These are phyloP conservation scores for Orbilia ellipsospora DNA, from an alignment of 2,329 filamentous ascomycete genomes.

Conservation along the genomic window DNA sequence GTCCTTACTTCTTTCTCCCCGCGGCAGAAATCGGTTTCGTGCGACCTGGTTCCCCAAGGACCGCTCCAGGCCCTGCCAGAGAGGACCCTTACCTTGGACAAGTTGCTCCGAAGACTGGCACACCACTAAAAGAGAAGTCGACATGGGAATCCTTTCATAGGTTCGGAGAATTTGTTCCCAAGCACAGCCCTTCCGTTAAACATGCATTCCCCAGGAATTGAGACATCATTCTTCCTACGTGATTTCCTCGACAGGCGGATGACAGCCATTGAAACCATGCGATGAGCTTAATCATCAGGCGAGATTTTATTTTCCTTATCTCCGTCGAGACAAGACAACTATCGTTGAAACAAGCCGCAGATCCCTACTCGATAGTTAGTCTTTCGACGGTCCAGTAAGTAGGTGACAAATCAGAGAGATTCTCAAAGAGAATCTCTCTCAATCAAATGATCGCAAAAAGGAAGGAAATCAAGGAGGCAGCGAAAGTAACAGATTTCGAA, in stretches of 20 bases:
- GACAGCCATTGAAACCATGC: constrained; percentile 9
- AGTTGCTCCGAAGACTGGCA: constrained; percentile 23
- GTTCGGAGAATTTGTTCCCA: constrained; percentile 53
- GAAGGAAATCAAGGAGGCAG: not conserved
- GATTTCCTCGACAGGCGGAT: not conserved
- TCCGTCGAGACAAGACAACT: constrained; percentile 14
- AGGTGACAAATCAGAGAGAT: constrained; percentile 37
- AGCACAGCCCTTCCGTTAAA: constrained; percentile 54
- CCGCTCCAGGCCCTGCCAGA: constrained; percentile 34
- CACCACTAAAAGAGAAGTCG: constrained; percentile 6
- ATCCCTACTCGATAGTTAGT: constrained; percentile 17
- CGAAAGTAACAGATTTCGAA: not conserved
- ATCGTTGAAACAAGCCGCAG: constrained; percentile 13
- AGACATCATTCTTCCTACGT: constrained; percentile 20
- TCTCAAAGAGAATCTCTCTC: not conserved
- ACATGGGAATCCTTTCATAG: constrained; percentile 33
- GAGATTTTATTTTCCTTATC: constrained; percentile 21
- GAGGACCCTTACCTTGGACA: constrained; percentile 25
- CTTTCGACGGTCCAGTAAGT: constrained; percentile 11
- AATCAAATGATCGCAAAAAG: constrained; percentile 3
- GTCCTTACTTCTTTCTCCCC: constrained; percentile 4
- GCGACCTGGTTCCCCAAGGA: constrained; percentile 23
- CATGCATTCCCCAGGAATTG: constrained; percentile 55
- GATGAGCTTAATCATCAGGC: constrained; percentile 20
- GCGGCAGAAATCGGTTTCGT: constrained; percentile 32